Base-by-base conservation (phyloP, 495 filamentous ascomycete genomes). In the Lophium mytilinum region DNA sequence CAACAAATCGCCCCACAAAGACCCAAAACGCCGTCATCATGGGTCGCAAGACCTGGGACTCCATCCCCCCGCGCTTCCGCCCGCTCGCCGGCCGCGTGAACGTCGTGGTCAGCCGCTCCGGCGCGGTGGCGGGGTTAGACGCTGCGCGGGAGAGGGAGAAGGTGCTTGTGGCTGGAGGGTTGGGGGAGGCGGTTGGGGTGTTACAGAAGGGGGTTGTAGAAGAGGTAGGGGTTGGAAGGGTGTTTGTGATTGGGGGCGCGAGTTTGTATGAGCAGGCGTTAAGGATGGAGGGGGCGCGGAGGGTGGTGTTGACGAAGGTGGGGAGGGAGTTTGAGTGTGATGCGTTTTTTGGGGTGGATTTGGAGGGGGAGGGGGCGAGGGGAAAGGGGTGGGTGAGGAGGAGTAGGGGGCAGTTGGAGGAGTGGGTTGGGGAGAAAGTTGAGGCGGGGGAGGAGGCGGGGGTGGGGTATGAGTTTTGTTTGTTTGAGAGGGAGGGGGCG, bases 21-120 rank as follows among this genome's bases (percentile, higher is more conserved):
- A 14, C 40, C 19, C 41, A 69, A 15, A 98, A 97, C 66, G 87
- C 86, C 0, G 85, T 98, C 21, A 85, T 98, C 65, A 98, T 98
- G 92, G 93, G 93, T 48, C 87, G 93, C 60, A 96, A 93, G 72
- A 96, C 93, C 0, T 98, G 90, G 83, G 87, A 92, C 30, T 86
- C 81, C 43, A 89, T 98, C 4, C 92, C 92, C 1, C 64, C 71
- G 0, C 73, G 72, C 11, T 86, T 90, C 63, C 79, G 90, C n/a
- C 93, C 93, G 34, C 73, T 98, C 11, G 83, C 78, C 46, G 88
- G 80, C 21, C 70, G 93, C 24, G 69, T 86, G 5, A 97, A 89
- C 62, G 79, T 96, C 9, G 83, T 98, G 46, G 68, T 98, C 50
- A 85, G 82, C 36, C 75, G 86, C 19, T 37, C 50, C 68, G 57